Percentiles rank a stretch among this genome's conserved stretches.
These are phyloP conservation scores for Crassisporium funariophilum DNA, from an alignment of 768 basidiomycete genomes.

Conservation along the genomic window DNA sequence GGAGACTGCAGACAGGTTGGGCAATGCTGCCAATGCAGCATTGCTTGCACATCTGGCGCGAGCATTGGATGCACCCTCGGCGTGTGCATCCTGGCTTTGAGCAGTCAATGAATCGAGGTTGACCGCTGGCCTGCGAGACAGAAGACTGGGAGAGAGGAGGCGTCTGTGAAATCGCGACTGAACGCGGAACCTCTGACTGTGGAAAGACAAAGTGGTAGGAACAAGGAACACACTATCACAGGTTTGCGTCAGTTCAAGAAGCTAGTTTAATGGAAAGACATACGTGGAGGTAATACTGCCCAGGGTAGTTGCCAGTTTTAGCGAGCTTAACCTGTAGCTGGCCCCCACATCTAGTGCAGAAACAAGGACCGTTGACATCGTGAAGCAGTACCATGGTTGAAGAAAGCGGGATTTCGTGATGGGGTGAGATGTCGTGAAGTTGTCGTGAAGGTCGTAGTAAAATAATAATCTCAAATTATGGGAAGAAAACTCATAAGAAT, in stretches of 20 bases:
- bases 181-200: neutral
- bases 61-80: neutral
- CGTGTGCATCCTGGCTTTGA: neutral
- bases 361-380: neutral
- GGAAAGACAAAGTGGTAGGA: neutral
- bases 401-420: neutral
- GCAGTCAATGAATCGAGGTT: neutral
- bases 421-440: neutral
- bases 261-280: neutral
- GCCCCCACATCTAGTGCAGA: neutral
- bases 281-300: neutral
- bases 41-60: slow-evolving; percentile 2
- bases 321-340: neutral
- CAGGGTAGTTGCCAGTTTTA: neutral
- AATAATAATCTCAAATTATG: neutral
- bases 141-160: neutral
- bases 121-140: no score
- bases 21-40: no score
- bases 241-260: neutral
- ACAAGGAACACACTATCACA: neutral
- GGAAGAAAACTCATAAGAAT: neutral
- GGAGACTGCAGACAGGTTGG: neutral
- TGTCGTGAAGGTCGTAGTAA: no score
- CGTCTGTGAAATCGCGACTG: neutral
- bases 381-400: neutral